A percentile compares a stretch with the other conserved stretches of the same genome.
Evolutionary conservation across 164 flowering plant species (phyloP).

Genomic region (Berberis vulgaris): DNA sequence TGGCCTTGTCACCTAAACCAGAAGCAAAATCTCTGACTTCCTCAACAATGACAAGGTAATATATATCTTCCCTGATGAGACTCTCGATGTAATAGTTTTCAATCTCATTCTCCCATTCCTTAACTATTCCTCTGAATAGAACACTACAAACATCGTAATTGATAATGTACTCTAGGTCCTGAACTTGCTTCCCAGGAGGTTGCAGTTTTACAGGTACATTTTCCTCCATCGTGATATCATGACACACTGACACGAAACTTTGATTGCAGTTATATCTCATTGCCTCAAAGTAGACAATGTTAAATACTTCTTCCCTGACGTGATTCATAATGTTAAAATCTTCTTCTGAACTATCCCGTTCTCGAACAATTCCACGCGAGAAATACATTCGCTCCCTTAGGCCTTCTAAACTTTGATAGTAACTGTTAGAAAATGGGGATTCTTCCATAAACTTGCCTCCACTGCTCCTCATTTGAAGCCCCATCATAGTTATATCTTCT

Average conservation of each 20-base stretch:
- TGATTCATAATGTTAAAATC: constrained; percentile 10
- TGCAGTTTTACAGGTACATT: constrained; percentile 1
- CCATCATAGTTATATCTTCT: neutral
- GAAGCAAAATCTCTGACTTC: constrained; percentile 14
- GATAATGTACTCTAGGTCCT: constrained; percentile 15
- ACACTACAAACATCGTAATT: constrained; percentile 18
- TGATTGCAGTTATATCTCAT: constrained; percentile 2
- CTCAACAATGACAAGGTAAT: constrained; percentile 11
- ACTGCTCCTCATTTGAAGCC: neutral
- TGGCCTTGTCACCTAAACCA: neutral
- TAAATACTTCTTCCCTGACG: constrained; percentile 8
- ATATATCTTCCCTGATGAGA: constrained; percentile 19
- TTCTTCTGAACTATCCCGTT: constrained; percentile 18
- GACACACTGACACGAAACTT: neutral
- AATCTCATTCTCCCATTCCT: constrained; percentile 19
- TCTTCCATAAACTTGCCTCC: neutral
- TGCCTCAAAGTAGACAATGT: constrained; percentile 1
- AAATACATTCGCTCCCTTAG: neutral
- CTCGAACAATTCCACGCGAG: constrained; percentile 14
- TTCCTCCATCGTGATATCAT: neutral
- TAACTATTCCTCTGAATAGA: constrained; percentile 13
- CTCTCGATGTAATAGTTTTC: constrained; percentile 15
- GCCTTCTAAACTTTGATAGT: neutral
- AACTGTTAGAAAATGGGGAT: neutral
- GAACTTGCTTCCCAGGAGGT: neutral